Conservation (phyloP, 1,284 basidiomycete genomes). For the Cryptococcus deneoformans region DNA sequence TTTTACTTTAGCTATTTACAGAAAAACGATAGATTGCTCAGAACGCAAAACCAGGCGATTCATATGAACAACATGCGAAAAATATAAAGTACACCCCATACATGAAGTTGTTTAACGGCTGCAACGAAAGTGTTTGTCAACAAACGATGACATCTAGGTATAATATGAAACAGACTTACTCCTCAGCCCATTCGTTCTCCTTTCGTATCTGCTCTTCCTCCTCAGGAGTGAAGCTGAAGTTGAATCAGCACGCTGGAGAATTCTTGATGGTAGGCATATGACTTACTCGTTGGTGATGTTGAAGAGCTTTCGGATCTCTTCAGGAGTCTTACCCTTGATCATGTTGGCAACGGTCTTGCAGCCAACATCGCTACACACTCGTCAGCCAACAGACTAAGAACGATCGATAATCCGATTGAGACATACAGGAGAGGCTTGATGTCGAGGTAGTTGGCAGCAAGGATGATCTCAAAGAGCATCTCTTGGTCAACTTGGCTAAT, state of each 20-base stretch:
- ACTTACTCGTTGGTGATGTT: slow-evolving; percentile 86
- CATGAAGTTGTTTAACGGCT: slow-evolving; percentile 10
- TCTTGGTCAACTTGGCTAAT: slow-evolving; percentile 68
- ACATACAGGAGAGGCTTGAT: slow-evolving; percentile 96
- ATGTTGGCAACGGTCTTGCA: slow-evolving; percentile 99
- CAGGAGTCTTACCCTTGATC: slow-evolving; percentile 87
- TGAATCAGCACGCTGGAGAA: slow-evolving; percentile 11
- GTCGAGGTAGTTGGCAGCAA: slow-evolving; percentile 99
- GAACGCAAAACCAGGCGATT: neutral
- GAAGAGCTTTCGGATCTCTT: slow-evolving; percentile 83
- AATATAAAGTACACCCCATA: neutral
- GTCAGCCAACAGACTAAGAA: slow-evolving; percentile 3
- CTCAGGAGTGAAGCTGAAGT: slow-evolving; percentile 79
- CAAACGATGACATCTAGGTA: neutral
- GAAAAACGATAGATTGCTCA: too few relatives aligned
- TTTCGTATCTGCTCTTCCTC: slow-evolving; percentile 99
- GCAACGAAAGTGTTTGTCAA: neutral
- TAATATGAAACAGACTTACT: slow-evolving; percentile 30
- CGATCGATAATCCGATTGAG: neutral
- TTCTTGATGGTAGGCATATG: neutral
- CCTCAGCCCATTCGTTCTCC: slow-evolving; percentile 78
- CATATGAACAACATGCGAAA: neutral
- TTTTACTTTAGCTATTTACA: too few relatives aligned
- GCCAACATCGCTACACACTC: slow-evolving; percentile 75
- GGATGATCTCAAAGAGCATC: slow-evolving; percentile 93